Evolutionary conservation across 768 basidiomycete genomes (phyloP), one percentile per base, ranked within the genome.

Genomic region (Russula compacta): DNA sequence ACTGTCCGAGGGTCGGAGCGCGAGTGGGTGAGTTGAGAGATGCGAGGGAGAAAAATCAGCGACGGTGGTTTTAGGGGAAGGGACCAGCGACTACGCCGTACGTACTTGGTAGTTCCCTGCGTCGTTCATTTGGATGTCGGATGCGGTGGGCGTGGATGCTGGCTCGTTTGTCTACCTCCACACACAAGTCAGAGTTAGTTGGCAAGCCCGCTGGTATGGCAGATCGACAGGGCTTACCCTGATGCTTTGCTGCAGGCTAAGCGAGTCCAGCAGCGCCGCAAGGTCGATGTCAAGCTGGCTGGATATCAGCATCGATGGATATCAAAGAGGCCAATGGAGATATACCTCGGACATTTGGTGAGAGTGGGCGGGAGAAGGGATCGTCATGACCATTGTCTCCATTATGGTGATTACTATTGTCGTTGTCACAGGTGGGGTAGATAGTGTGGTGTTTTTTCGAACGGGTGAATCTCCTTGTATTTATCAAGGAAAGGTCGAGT

Each of bases 141-240:
- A 24, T 12, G 33, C 64, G 64, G 43, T 39, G 56, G 62, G 47
- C 29, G 42, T 50, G 6, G 43, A 33, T 42, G 39, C 50, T 24
- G 59, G 59, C 40, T 56, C 64, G 64, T 19, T 66, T 66, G 46
- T 49, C 66, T 66, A 44, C 64, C 66, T 66, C 66, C 64, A 64
- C 17, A 58, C 33, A 29, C 24, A 50, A 40, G 60, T 59, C 43
- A 59, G 64, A 59, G 15, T 48, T n/a, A 35, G 50, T n/a, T 10
- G 19, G 29, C 17, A 38, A 5, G 50, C 17, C 33, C 47, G 15
- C 38, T 46, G 21, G 4, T n/a, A 36, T 4, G 39, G 43, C 32
- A 15, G 52, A 48, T n/a, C 11, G 32, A n/a, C 2, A 17, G 21
- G 29, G 49, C 66, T 55, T 56, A 66, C 66, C 64, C 53, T 58